A percentile compares a stretch with the other conserved stretches of the same genome.
Evolutionary conservation across 2,329 filamentous ascomycete species (phyloP).

Genomic region (Aspergillus sp.): DNA sequence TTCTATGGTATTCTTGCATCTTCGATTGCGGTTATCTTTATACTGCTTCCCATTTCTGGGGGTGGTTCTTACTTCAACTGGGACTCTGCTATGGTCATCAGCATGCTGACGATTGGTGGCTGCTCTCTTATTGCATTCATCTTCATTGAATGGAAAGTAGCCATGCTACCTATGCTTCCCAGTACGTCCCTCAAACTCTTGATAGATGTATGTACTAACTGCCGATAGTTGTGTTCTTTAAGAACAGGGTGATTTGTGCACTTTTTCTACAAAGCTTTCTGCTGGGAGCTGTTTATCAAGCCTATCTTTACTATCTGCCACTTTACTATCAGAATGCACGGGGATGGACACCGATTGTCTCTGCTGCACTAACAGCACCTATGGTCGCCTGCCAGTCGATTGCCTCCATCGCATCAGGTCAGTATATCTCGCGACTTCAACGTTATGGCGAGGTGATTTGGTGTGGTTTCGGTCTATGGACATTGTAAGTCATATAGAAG

Average conservation of each 20-base stretch:
- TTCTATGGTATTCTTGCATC: constrained; percentile 51
- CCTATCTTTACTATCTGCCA: constrained; percentile 55
- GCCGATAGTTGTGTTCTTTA: constrained; percentile 43
- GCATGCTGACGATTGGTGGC: constrained; percentile 49
- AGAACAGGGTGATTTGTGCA: constrained; percentile 45
- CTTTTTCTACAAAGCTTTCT: constrained; percentile 56
- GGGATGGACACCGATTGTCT: constrained; percentile 38
- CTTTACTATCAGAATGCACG: constrained; percentile 56
- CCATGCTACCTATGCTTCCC: constrained; percentile 53
- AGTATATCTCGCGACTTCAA: constrained; percentile 52
- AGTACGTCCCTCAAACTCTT: constrained; percentile 15
- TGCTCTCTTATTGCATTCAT: constrained; percentile 45
- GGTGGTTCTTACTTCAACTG: constrained; percentile 53
- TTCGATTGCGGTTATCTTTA: constrained; percentile 51
- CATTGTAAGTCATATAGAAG: constrained; percentile 27
- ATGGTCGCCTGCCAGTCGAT: constrained; percentile 43
- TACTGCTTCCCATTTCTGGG: constrained; percentile 59
- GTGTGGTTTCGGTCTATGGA: constrained; percentile 41
- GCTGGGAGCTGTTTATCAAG: constrained; percentile 54
- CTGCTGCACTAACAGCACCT: constrained; percentile 47
- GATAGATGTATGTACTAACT: constrained; percentile 3
- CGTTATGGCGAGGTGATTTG: constrained; percentile 57
- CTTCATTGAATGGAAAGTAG: constrained; percentile 50
- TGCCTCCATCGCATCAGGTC: constrained; percentile 41
- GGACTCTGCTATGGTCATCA: constrained; percentile 52